Evolutionary conservation across 148 eudicot genomes (phyloP).

Genomic region (Camellia lanceoleosa): DNA sequence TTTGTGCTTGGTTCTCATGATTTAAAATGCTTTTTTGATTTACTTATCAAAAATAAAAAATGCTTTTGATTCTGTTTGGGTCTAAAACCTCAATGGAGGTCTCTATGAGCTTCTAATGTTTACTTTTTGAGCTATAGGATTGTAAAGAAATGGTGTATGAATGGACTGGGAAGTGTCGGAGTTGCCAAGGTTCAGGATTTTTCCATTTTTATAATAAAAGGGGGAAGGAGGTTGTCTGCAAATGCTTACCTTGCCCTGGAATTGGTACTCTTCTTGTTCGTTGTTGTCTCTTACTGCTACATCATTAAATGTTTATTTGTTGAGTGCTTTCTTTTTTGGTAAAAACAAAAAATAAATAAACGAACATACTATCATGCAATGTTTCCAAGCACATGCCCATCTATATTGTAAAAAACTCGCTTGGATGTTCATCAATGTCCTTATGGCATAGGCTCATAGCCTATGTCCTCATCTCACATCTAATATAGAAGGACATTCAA

Average conservation of each 20-base stretch:
- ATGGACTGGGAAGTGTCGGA: conserved; percentile 97
- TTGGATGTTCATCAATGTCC: no score
- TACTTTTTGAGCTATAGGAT: conserved; percentile 47
- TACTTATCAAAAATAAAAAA: no score
- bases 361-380: no score
- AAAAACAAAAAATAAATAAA: no score
- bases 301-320: no score
- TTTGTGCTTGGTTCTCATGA: background rate
- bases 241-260: conserved; percentile 92
- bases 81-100: background rate
- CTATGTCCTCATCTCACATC: no score
- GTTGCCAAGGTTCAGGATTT: conserved; percentile 88
- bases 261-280: conserved; percentile 51
- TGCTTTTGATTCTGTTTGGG: background rate
- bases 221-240: conserved; percentile 79
- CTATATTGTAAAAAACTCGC: no score
- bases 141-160: conserved; percentile 78
- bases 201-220: conserved; percentile 73
- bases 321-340: no score
- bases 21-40: background rate
- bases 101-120: conserved; percentile 5
- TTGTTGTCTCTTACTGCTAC: no score
- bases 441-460: no score
- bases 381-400: no score
- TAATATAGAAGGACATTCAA: no score